A percentile compares a stretch with the other conserved stretches of the same genome.
Evolutionary conservation across 129 eudicot species (phyloP).

Genomic region (Lonicera japonica): DNA sequence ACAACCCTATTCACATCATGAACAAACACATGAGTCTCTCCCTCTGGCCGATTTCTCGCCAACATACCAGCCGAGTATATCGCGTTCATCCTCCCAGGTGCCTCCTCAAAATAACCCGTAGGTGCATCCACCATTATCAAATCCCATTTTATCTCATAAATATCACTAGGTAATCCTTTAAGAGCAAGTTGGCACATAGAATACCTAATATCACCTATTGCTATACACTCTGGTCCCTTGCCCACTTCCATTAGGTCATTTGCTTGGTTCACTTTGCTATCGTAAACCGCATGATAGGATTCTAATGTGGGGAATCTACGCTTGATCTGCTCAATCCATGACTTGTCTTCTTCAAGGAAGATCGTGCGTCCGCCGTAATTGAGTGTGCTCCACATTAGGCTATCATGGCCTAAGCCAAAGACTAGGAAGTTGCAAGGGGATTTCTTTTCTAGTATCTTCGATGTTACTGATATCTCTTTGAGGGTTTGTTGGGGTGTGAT

Average conservation of each 20-base stretch:
- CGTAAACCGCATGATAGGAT: constrained; percentile 72
- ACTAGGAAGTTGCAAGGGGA: constrained; percentile 93
- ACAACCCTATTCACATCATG: constrained; percentile 98
- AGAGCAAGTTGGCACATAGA: constrained; percentile 80
- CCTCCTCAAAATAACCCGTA: constrained; percentile 90
- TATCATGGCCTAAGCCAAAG: constrained; percentile 91
- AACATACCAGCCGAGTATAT: constrained; percentile 94
- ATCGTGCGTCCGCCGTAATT: constrained; percentile 79
- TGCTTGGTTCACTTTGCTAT: constrained; percentile 77
- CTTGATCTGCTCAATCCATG: constrained; percentile 82
- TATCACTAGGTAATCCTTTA: constrained; percentile 66
- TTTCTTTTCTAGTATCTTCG: constrained; percentile 53
- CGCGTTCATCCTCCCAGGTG: constrained; percentile 94
- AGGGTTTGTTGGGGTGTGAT: constrained; percentile 96
- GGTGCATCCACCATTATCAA: constrained; percentile 99
- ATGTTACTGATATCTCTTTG: constrained; percentile 65
- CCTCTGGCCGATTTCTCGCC: constrained; percentile 69
- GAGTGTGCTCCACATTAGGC: constrained; percentile 87
- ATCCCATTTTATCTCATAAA: constrained; percentile 84
- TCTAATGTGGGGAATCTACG: constrained; percentile 76
- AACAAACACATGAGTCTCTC: constrained; percentile 83
- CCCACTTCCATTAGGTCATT: constrained; percentile 58
- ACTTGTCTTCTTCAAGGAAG: constrained; percentile 81
- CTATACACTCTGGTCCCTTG: constrained; percentile 65
- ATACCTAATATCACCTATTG: constrained; percentile 52